Evolutionary conservation across 805 yeast species (phyloP).

Genomic region (Wickerhamomyces ciferrii): DNA sequence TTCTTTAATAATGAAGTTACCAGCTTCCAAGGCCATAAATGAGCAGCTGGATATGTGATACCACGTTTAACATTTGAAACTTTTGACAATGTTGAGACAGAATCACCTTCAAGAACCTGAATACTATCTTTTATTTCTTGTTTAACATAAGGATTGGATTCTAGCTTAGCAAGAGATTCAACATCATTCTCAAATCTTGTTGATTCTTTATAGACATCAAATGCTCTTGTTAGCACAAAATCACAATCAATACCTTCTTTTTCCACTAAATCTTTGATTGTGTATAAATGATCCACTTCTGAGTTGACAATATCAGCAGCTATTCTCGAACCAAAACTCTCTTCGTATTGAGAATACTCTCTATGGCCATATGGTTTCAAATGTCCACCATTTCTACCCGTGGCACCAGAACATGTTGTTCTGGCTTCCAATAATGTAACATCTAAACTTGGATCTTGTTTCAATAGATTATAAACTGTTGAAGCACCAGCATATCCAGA

Average conservation of each 20-base stretch:
- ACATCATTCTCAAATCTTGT: slow-evolving; percentile 9
- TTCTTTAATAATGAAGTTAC: slow-evolving; percentile 27
- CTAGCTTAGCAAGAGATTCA: slow-evolving; percentile 12
- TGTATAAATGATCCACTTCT: slow-evolving; percentile 29
- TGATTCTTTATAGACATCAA: slow-evolving; percentile 25
- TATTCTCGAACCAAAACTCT: slow-evolving; percentile 10
- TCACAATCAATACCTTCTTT: slow-evolving; percentile 33
- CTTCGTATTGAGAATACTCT: slow-evolving; percentile 5
- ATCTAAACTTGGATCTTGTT: slow-evolving; percentile 18
- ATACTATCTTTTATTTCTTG: slow-evolving; percentile 24
- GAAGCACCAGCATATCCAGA: slow-evolving; percentile 42
- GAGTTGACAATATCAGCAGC: slow-evolving; percentile 33
- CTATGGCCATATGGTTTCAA: slow-evolving; percentile 30
- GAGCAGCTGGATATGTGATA: slow-evolving; percentile 39
- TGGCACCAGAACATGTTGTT: slow-evolving; percentile 35
- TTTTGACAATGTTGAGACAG: slow-evolving; percentile 47
- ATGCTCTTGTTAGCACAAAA: slow-evolving; percentile 27
- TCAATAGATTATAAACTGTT: slow-evolving; percentile 29
- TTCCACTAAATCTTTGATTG: slow-evolving; percentile 27
- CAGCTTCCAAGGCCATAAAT: slow-evolving; percentile 40
- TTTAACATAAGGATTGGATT: slow-evolving; percentile 25
- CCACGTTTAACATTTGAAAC: slow-evolving; percentile 85
- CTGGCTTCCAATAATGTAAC: slow-evolving; percentile 37
- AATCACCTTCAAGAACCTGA: slow-evolving; percentile 27
- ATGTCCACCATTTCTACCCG: slow-evolving; percentile 48